phyloP scores from a whole-genome alignment of 2,329 filamentous ascomycete genomes.

The Xylariomycetidae sp. region DNA sequence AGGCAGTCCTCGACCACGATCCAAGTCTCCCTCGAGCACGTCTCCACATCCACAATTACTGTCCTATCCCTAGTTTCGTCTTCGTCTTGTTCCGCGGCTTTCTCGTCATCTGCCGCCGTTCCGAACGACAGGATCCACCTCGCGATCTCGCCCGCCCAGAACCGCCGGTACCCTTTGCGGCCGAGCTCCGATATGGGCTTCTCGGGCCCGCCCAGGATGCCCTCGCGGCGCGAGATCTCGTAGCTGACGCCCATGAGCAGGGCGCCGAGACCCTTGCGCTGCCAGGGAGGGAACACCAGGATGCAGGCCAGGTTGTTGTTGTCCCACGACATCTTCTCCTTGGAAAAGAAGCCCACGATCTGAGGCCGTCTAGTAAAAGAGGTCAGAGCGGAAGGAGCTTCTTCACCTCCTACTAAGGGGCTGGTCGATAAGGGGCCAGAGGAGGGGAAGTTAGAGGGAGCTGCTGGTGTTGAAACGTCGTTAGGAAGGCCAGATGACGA shows the following conservation, averaged over 20 bases:
- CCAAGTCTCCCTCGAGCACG: constrained; percentile 74
- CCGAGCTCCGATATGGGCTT: constrained; percentile 88
- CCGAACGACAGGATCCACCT: constrained; percentile 55
- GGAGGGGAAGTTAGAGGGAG: background rate
- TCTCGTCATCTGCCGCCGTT: constrained; percentile 26
- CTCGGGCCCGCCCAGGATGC: constrained; percentile 84
- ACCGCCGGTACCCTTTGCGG: constrained; percentile 74
- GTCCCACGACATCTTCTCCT: constrained; percentile 98
- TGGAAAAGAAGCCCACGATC: constrained; percentile 95
- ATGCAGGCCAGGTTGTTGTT: constrained; percentile 98
- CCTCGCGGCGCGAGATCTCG: constrained; percentile 80
- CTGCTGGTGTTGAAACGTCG: background rate
- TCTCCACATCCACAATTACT: constrained; percentile 58
- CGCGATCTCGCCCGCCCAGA: constrained; percentile 81
- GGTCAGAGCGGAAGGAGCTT: background rate
- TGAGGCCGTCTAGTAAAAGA: constrained; percentile 34
- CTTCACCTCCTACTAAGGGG: too few relatives aligned
- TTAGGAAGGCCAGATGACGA: background rate
- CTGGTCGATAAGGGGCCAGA: constrained; percentile 5
- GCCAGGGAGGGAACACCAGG: constrained; percentile 91
- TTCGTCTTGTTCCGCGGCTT: constrained; percentile 8
- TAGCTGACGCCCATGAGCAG: constrained; percentile 92
- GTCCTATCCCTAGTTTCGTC: constrained; percentile 30
- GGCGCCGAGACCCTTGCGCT: constrained; percentile 81
- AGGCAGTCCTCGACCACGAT: constrained; percentile 84